Evolutionary conservation across 768 basidiomycete genomes (phyloP).

Genomic region (Amanita polypyramis): DNA sequence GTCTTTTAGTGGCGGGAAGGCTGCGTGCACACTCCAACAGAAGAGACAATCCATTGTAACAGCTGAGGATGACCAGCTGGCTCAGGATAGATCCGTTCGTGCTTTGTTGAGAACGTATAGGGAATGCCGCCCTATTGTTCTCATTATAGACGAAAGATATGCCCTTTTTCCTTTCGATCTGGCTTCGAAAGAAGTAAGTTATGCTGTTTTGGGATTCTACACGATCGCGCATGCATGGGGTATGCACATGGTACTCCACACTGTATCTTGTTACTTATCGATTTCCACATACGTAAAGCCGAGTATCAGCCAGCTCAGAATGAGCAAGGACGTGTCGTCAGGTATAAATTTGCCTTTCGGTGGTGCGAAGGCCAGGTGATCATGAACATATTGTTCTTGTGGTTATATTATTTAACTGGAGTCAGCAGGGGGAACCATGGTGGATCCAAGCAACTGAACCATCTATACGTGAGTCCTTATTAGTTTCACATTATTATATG

Average conservation of each 20-base stretch:
- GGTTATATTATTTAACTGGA: background rate
- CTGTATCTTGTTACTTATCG: background rate
- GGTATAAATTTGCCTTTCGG: slow-evolving; percentile 78
- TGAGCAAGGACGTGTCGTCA: slow-evolving; percentile 42
- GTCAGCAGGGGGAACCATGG: slow-evolving; percentile 34
- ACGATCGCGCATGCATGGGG: slow-evolving; percentile 64
- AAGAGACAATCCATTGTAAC: slow-evolving; percentile 29
- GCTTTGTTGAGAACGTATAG: slow-evolving; percentile 52
- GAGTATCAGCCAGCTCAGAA: slow-evolving; percentile 49
- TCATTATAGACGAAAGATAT: slow-evolving; percentile 71
- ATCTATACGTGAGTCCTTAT: background rate
- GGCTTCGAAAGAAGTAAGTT: slow-evolving; percentile 29
- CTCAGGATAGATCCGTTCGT: slow-evolving; percentile 59
- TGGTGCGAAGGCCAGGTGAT: slow-evolving; percentile 67
- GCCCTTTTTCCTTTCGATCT: slow-evolving; percentile 65
- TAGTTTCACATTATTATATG: background rate
- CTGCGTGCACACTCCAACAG: slow-evolving; percentile 40
- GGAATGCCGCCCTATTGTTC: slow-evolving; percentile 47
- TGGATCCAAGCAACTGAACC: slow-evolving; percentile 19
- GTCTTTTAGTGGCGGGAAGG: slow-evolving; percentile 54
- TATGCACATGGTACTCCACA: slow-evolving; percentile 19
- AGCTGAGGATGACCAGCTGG: slow-evolving; percentile 56
- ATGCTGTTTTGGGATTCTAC: slow-evolving; percentile 60
- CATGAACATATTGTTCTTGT: background rate
- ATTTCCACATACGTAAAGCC: slow-evolving; percentile 26